A percentile compares a stretch with the other conserved stretches of the same genome.
These are phyloP conservation scores for Paraphoma chrysanthemicola DNA, from an alignment of 2,329 filamentous ascomycete species.

Conservation along the genomic window DNA sequence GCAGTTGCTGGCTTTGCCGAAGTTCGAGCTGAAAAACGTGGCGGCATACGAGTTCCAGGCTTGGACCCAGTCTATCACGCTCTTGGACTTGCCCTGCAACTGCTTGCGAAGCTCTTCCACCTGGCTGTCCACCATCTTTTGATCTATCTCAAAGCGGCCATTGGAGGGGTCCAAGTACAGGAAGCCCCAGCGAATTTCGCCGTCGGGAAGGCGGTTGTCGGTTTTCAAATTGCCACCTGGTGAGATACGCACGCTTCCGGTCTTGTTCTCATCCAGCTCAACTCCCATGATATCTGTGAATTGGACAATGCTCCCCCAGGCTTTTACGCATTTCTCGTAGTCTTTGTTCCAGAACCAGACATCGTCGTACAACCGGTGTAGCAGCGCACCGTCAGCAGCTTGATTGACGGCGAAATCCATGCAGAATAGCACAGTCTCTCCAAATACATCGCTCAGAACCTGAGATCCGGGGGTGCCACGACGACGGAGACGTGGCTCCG, in stretches of 20 bases:
- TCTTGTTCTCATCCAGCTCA: slow-evolving; percentile 52
- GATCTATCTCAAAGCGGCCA: slow-evolving; percentile 42
- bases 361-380: slow-evolving; percentile 59
- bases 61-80: slow-evolving; percentile 43
- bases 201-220: slow-evolving; percentile 33
- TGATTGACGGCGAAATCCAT: slow-evolving; percentile 57
- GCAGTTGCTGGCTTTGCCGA: slow-evolving; percentile 60
- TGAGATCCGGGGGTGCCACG: slow-evolving; percentile 57
- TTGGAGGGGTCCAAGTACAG: slow-evolving; percentile 32
- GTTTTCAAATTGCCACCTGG: slow-evolving; percentile 8
- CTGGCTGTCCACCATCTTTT: slow-evolving; percentile 41
- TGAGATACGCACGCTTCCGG: slow-evolving; percentile 49
- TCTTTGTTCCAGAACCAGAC: slow-evolving; percentile 57
- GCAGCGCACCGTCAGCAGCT: slow-evolving; percentile 48
- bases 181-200: slow-evolving; percentile 44
- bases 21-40: slow-evolving; percentile 62
- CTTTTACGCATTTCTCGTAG: slow-evolving; percentile 48
- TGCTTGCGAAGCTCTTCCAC: slow-evolving; percentile 39
- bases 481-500: slow-evolving; percentile 47
- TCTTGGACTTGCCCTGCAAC: slow-evolving; percentile 36
- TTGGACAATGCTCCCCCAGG: slow-evolving; percentile 53
- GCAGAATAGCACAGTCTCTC: slow-evolving; percentile 57
- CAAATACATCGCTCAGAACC: slow-evolving; percentile 55
- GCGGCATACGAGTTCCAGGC: slow-evolving; percentile 62
- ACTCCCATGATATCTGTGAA: slow-evolving; percentile 54